Evolutionary conservation across 352 stramenopile species (phyloP).

Genomic region (Globisporangium yorkense): DNA sequence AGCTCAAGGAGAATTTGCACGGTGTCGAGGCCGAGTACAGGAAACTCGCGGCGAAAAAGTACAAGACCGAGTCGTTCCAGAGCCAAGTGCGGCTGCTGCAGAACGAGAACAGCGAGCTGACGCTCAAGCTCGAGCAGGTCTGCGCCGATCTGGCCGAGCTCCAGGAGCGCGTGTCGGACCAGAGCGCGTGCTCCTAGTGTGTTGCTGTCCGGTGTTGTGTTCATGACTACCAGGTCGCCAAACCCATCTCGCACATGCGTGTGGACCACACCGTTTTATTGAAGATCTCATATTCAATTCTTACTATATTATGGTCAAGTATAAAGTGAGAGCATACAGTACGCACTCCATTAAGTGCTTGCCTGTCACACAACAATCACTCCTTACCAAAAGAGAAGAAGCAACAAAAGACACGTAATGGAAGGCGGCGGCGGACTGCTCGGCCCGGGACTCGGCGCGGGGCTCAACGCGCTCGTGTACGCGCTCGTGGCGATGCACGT

Average conservation of each 20-base stretch:
- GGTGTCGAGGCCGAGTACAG: constrained; percentile 41
- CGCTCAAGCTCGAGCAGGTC: constrained; percentile 28
- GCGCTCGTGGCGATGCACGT: constrained; percentile 68
- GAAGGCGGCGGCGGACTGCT: constrained; percentile 18
- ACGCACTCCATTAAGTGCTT: no score
- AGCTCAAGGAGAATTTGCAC: constrained; percentile 19
- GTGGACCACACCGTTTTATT: no score
- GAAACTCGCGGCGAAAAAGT: constrained; percentile 54
- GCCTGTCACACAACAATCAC: no score
- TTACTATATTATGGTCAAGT: no score
- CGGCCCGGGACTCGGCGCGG: constrained; percentile 36
- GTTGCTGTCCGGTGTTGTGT: no score
- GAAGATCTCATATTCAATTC: no score
- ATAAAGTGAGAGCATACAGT: no score
- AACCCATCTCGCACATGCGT: no score
- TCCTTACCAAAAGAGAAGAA: no score
- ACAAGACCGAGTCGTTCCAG: constrained; percentile 76
- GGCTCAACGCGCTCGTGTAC: constrained; percentile 62
- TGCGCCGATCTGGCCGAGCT: constrained; percentile 22
- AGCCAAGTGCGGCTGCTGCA: constrained; percentile 57
- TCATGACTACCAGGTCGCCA: no score
- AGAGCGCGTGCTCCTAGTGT: no score
- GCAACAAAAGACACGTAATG: background rate
- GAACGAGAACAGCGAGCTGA: constrained; percentile 58
- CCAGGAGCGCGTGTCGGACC: no score